Evolutionary conservation across 805 yeast genomes (phyloP), one percentile per base, ranked within the genome.

Genomic region (Candida fluviatilis): DNA sequence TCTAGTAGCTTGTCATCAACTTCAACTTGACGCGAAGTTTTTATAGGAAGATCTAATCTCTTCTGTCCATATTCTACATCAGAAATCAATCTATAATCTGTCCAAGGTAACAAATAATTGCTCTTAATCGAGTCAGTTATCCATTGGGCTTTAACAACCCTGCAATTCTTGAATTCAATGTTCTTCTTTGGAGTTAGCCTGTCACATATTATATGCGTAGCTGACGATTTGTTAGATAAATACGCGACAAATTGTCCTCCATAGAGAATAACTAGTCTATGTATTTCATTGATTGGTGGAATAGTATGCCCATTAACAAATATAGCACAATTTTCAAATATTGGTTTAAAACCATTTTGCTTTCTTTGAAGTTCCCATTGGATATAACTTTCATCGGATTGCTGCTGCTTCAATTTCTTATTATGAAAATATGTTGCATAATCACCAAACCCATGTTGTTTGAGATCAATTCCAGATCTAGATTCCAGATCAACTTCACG

Each of bases 231-330:
- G 4, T 82, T 79, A 4, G 77, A 69, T 30, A 91, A 58, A 58
- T 77, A 80, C 44, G 82, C 83, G 16, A 82, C 53, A 44, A 84
- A 86, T 36, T 64, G 70, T 0, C 99, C 99, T 1, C 98, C 97
- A 58, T 90, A 75, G 7, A 78, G 48, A 2, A 85, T 76, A 2
- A 91, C 80, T 47, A 87, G 49, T 39, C 80, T 73, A 50, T 85
- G 91, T 21, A 93, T 62, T 42, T 78, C 82, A 30, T 75, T 62
- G 12, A 88, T 73, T n/a, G 90, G 78, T 0, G 98, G 98, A 2
- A 61, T 63, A 0, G 98, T 91, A 51, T 84, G 79, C 1, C 99
- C 99, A 51, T 89, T 90, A n/a, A 91, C 88, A 56, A 84, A 80
- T 4, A 91, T 70, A 1, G 67, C 59, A 54, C 90, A 85, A 1